Conservation (phyloP, 192 early-diverging fungal genomes). For the Linnemannia elongata region DNA sequence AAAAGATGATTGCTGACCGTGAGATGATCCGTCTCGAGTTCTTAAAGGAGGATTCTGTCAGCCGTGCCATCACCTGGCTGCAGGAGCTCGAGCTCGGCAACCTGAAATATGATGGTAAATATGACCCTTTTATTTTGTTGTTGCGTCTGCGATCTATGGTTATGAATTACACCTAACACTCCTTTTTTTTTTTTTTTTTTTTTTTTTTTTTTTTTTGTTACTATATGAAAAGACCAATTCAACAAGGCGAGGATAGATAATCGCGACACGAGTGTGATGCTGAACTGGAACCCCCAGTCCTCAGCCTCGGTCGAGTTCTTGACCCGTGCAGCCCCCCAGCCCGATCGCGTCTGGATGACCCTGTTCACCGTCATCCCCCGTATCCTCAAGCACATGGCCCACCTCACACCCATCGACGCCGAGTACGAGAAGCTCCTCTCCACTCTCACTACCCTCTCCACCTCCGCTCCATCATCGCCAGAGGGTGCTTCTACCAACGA, state of each 20-base stretch:
- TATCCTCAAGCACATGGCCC: constrained; percentile 45
- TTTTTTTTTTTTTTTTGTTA: background rate
- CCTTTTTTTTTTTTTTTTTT: constrained; percentile 1
- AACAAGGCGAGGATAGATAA: constrained; percentile 72
- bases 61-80: constrained; percentile 65
- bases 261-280: constrained; percentile 78
- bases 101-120: constrained; percentile 69
- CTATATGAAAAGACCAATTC: constrained; percentile 50
- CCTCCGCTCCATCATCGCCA: background rate
- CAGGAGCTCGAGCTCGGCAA: constrained; percentile 67
- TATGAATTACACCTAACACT: background rate
- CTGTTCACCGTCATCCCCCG: constrained; percentile 43
- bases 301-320: constrained; percentile 51
- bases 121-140: constrained; percentile 22
- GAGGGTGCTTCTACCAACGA: background rate
- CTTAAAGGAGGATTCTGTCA: constrained; percentile 62
- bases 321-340: constrained; percentile 54
- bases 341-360: constrained; percentile 52
- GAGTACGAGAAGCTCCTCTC: constrained; percentile 32
- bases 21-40: constrained; percentile 77
- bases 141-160: background rate
- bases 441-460: constrained; percentile 21
- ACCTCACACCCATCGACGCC: constrained; percentile 20
- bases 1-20: constrained; percentile 76
- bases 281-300: constrained; percentile 62